phyloP scores from a whole-genome alignment of 2,329 filamentous ascomycete genomes.

The Xylariaceae sp. region DNA sequence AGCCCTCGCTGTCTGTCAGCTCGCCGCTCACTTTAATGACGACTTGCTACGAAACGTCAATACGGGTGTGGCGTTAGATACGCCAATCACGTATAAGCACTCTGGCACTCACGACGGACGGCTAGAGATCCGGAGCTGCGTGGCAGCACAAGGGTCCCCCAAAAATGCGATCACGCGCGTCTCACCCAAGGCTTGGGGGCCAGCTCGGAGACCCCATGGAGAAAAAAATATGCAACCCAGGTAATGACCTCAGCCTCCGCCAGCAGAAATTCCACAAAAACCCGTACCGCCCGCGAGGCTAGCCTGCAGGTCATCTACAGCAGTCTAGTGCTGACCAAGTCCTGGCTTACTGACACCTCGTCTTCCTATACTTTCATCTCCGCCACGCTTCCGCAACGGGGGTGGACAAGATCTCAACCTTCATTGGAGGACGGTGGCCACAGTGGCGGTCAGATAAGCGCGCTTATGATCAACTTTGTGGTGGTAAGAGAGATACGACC shows the following conservation, averaged over 20 bases:
- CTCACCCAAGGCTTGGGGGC: slow-evolving; percentile 19
- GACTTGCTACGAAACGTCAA: slow-evolving; percentile 1
- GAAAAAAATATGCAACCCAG: slow-evolving; percentile 16
- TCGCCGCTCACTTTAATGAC: slow-evolving; percentile 8
- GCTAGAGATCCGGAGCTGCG: neutral
- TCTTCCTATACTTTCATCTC: neutral
- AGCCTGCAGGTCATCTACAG: neutral
- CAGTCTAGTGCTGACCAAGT: slow-evolving; percentile 3
- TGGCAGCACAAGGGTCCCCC: slow-evolving; percentile 12
- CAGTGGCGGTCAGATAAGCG: neutral
- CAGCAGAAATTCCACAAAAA: slow-evolving; percentile 5
- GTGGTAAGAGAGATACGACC: no score
- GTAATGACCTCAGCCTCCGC: slow-evolving; percentile 28
- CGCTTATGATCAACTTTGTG: neutral
- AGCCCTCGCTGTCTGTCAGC: slow-evolving; percentile 13
- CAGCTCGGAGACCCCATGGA: slow-evolving; percentile 13
- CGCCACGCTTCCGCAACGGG: neutral
- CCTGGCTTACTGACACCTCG: neutral
- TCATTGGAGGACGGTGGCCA: neutral
- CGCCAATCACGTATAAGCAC: slow-evolving; percentile 12
- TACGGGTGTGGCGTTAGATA: slow-evolving; percentile 22
- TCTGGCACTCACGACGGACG: neutral
- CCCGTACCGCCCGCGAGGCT: slow-evolving; percentile 10
- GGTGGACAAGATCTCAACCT: neutral
- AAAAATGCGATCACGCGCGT: slow-evolving; percentile 27